Conservation (phyloP, 148 eudicot species). For the Hydrangea macrophylla region DNA sequence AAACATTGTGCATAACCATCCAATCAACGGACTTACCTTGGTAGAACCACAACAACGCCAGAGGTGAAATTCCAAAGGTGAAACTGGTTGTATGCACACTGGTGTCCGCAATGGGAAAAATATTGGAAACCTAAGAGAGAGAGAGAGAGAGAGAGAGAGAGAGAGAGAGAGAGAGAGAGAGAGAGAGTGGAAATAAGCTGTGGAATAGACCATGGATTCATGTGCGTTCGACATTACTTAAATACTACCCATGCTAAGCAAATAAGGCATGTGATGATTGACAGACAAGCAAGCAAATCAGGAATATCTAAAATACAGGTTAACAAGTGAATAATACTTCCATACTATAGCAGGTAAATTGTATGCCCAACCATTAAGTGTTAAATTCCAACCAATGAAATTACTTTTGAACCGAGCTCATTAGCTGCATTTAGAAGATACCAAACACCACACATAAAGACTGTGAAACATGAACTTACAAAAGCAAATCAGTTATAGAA, state of each 20-base stretch:
- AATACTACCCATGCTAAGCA: too few relatives aligned
- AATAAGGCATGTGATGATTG: too few relatives aligned
- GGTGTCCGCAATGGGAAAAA: conserved; percentile 85
- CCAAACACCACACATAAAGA: neutral
- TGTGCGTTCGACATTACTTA: too few relatives aligned
- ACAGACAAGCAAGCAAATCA: too few relatives aligned
- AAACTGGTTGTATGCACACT: conserved; percentile 51
- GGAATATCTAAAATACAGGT: too few relatives aligned
- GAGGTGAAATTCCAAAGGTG: conserved; percentile 65
- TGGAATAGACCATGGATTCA: too few relatives aligned
- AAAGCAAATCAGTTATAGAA: neutral
- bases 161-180: too few relatives aligned
- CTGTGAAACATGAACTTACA: neutral
- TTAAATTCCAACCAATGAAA: neutral
- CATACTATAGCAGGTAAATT: neutral
- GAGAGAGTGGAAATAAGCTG: too few relatives aligned
- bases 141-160: too few relatives aligned
- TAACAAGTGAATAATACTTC: too few relatives aligned
- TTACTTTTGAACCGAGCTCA: too few relatives aligned
- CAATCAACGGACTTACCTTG: conserved; percentile 44
- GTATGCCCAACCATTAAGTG: neutral
- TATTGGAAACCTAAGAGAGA: conserved; percentile 96
- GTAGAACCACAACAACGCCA: conserved; percentile 91
- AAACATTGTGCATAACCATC: neutral
- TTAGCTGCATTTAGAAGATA: neutral